Evolutionary conservation across 2,329 filamentous ascomycete species (phyloP).

Genomic region (Fusarium globosum): DNA sequence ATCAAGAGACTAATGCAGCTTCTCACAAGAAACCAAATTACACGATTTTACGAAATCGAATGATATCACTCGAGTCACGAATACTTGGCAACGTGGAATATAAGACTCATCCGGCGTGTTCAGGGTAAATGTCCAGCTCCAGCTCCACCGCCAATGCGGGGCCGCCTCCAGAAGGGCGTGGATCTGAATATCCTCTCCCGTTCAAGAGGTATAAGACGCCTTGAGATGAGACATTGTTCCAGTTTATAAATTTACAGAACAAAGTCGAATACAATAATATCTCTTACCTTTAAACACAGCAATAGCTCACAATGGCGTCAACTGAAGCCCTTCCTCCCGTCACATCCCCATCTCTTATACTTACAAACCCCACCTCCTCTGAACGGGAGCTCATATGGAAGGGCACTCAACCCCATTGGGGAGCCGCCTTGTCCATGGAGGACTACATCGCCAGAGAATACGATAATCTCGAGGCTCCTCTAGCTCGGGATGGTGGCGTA

Average conservation of each 20-base stretch:
- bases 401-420: conserved; percentile 68
- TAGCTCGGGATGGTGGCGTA: conserved; percentile 68
- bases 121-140: conserved; percentile 26
- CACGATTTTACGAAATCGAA: not conserved
- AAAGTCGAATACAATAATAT: not conserved
- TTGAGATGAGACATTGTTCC: not conserved
- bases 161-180: conserved; percentile 9
- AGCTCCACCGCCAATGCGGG: conserved; percentile 22
- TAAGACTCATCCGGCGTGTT: conserved; percentile 25
- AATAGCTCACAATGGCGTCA: conserved; percentile 30
- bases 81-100: not conserved
- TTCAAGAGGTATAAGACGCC: conserved; percentile 14
- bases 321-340: conserved; percentile 35
- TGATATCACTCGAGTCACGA: not conserved
- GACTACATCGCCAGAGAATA: conserved; percentile 70
- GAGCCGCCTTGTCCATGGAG: conserved; percentile 62
- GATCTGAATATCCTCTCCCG: not conserved
- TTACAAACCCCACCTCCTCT: conserved; percentile 66
- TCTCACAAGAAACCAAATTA: not conserved
- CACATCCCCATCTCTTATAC: conserved; percentile 46
- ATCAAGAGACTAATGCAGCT: too few relatives aligned
- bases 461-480: conserved; percentile 66
- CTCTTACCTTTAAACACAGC: not conserved
- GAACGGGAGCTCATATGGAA: conserved; percentile 68
- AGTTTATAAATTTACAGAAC: not conserved